A percentile compares a stretch with the other conserved stretches of the same genome.
Evolutionary conservation across 2,329 filamentous ascomycete genomes (phyloP).

Genomic region (Phyllosticta paracitricarpa): DNA sequence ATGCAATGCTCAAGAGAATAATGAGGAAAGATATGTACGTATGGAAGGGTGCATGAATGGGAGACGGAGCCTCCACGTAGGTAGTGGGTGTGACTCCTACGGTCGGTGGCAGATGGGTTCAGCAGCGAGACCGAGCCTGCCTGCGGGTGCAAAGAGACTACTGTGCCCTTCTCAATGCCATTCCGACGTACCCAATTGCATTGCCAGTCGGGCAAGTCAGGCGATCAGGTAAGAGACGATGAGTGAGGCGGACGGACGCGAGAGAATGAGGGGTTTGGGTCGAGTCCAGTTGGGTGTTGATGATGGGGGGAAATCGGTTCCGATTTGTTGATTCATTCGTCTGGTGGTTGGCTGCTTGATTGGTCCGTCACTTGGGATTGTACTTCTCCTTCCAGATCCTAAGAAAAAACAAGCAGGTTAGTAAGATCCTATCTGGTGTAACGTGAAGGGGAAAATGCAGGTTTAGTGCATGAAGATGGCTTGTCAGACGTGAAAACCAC

Average conservation of each 20-base stretch:
- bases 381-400: constrained; percentile 99
- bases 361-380: constrained; percentile 37
- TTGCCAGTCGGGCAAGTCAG: background rate
- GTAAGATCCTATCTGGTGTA: background rate
- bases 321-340: background rate
- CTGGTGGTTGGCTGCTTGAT: background rate
- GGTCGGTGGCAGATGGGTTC: background rate
- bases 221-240: background rate
- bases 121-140: background rate
- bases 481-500: background rate
- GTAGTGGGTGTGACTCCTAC: background rate
- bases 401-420: constrained; percentile 11
- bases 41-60: background rate
- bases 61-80: background rate
- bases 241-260: background rate
- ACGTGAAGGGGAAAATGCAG: background rate
- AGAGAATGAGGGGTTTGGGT: background rate
- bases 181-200: background rate
- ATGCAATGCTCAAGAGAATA: background rate
- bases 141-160: background rate
- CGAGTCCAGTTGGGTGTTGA: background rate
- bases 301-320: background rate
- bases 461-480: background rate
- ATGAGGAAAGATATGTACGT: background rate
- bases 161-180: background rate